Conservation (phyloP, 2,329 filamentous ascomycete genomes). For the Cladosporium sp. region DNA sequence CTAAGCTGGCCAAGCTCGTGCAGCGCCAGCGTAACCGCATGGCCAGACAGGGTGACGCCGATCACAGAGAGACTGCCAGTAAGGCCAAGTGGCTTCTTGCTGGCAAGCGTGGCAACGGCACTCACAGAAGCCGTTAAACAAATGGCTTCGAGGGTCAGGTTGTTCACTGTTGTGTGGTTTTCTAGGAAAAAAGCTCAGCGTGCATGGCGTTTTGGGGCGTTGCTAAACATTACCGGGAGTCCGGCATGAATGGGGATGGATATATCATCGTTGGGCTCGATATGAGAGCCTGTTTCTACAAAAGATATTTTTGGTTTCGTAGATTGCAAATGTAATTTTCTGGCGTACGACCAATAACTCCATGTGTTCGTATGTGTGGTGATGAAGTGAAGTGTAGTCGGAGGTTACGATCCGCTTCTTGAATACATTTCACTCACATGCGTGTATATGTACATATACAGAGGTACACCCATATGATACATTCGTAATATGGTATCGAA, state of each 20-base stretch:
- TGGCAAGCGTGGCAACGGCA: slow-evolving; percentile 92
- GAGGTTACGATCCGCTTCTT: not conserved
- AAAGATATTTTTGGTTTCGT: slow-evolving; percentile 4
- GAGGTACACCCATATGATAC: too few species aligned
- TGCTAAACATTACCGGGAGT: slow-evolving; percentile 3
- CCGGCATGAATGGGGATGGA: slow-evolving; percentile 8
- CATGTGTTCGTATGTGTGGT: not conserved
- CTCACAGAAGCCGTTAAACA: slow-evolving; percentile 61
- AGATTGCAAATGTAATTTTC: slow-evolving; percentile 20
- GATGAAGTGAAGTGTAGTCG: not conserved
- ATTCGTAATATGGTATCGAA: too few species aligned
- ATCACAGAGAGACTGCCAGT: slow-evolving; percentile 80
- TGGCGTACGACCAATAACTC: not conserved
- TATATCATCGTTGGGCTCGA: not conserved
- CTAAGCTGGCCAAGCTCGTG: slow-evolving; percentile 80
- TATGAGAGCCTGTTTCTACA: not conserved
- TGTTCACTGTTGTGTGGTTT: slow-evolving; percentile 2
- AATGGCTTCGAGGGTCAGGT: not conserved
- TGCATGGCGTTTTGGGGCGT: slow-evolving; percentile 17
- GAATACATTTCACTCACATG: too few species aligned
- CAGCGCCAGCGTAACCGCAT: slow-evolving; percentile 99
- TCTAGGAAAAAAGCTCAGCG: slow-evolving; percentile 9
- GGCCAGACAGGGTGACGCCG: slow-evolving; percentile 94
- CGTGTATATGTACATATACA: too few species aligned
- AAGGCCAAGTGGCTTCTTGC: slow-evolving; percentile 89